These are phyloP conservation scores for Irpex sp. DNA, from an alignment of 1,284 basidiomycete species.

Conservation along the genomic window DNA sequence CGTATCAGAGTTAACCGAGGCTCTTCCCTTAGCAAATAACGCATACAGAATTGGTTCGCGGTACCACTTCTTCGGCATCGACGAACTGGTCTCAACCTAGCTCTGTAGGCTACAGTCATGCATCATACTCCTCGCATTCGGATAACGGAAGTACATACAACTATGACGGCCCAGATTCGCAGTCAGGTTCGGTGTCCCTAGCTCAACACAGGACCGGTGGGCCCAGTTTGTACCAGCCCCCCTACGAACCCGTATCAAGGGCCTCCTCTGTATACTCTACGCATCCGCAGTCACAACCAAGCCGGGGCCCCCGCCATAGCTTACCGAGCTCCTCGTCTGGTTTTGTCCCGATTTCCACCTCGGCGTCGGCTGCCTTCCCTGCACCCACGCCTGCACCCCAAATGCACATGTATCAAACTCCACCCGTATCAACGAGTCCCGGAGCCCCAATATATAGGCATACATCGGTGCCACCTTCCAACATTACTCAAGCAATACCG, in stretches of 20 bases:
- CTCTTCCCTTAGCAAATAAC: conserved; percentile 21
- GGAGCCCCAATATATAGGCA: conserved; percentile 1
- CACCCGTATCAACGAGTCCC: conserved; percentile 3
- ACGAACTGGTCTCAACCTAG: conserved; percentile 25
- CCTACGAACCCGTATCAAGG: conserved; percentile 40
- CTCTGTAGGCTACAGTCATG: background rate
- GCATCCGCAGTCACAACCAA: background rate
- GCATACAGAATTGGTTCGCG: conserved; percentile 19
- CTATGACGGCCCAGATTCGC: conserved; percentile 31
- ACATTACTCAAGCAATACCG: background rate
- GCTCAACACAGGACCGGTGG: conserved; percentile 19
- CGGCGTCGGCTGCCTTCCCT: conserved; percentile 29
- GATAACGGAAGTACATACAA: conserved; percentile 19
- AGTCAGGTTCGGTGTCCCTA: conserved; percentile 29
- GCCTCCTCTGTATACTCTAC: background rate
- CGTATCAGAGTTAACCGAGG: background rate
- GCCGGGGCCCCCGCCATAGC: conserved; percentile 55
- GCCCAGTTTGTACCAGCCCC: conserved; percentile 43
- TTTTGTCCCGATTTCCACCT: conserved; percentile 42
- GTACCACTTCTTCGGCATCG: conserved; percentile 37
- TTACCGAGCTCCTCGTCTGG: conserved; percentile 65
- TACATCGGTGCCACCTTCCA: background rate
- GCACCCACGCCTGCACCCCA: conserved; percentile 18
- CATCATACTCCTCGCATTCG: conserved; percentile 18
- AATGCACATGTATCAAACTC: conserved; percentile 3